Base-by-base conservation (phyloP, 768 basidiomycete genomes). In the Boletus reticulatus region DNA sequence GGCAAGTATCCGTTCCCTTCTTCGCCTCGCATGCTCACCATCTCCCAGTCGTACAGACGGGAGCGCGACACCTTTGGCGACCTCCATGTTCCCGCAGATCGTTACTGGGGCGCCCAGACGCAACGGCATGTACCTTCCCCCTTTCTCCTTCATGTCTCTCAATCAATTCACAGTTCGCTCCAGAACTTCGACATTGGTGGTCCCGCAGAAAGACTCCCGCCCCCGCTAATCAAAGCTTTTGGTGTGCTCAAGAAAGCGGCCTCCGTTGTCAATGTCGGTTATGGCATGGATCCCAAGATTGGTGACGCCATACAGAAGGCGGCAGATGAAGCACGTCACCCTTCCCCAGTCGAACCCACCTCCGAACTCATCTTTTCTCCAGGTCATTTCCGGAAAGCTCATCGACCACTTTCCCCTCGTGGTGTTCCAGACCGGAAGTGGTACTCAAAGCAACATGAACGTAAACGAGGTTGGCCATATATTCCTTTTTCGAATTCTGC, bases 121-220 rank as follows among this genome's bases (percentile, higher is more conserved):
- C 96, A 98, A 69, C 82, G 97, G 91, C 89, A 62, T 22, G 75
- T 67, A 9, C 29, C 4, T 37, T 7, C 24, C 9, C 42, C 16
- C 11, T 8, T 4, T 8, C 14, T 4, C 32, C 36, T 17, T 29
- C 22, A 6, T 12, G 44, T 17, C 43, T 29, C n/a, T 66, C 48
- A 73, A 47, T 47, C 49, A 9, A 8, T 47, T 17, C 34, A 2
- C 29, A 92, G 93, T 43, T 96, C 94, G 19, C 78, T 98, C 58
- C 90, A 95, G 73, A 99, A 99, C 73, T 99, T 99, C 64, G 95
- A 99, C 69, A 99, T 99, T 63, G 97, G 97, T 55, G 97, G 97
- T 19, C 87, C 90, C 19, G 78, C 92, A 2, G 97, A 99, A 71
- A 85, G 95, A 55, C 84, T 98, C 60, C 97, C 97, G 1, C 84